Conservation (phyloP, 2,329 filamentous ascomycete species). For the Paraphaeosphaeria minitans region DNA sequence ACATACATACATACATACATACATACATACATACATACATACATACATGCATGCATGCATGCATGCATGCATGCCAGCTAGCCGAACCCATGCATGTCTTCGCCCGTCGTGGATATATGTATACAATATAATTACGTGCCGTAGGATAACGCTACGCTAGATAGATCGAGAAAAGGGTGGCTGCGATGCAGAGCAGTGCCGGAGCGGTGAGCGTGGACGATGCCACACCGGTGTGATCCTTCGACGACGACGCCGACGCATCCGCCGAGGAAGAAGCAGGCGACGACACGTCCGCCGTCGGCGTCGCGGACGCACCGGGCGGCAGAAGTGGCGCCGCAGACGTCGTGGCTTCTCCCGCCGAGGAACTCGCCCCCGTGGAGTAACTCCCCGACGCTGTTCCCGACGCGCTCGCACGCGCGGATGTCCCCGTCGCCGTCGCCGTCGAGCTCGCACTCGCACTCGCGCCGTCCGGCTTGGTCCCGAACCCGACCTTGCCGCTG, state of each 20-base stretch:
- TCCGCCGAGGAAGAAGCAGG: neutral
- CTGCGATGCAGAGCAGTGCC: too few species aligned
- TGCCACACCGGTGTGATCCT: neutral
- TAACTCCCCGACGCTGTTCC: neutral
- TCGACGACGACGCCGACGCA: neutral
- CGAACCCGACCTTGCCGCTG: conserved; percentile 63
- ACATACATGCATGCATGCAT: too few species aligned
- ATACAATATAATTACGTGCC: too few species aligned
- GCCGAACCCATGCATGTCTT: too few species aligned
- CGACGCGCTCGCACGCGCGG: neutral
- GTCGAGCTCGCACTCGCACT: neutral
- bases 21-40: too few species aligned
- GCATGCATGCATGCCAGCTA: too few species aligned
- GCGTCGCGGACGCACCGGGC: neutral
- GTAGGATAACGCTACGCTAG: too few species aligned
- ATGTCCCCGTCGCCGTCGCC: neutral
- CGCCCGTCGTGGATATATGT: too few species aligned
- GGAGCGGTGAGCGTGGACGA: too few species aligned
- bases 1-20: too few species aligned
- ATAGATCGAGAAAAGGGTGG: too few species aligned
- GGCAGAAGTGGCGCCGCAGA: neutral
- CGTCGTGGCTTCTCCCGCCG: neutral
- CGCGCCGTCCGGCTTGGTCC: conserved; percentile 25
- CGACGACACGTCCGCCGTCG: neutral
- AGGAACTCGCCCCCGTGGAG: neutral